Conservation (phyloP, 2,329 filamentous ascomycete species). For the Botryotinia globosa region DNA sequence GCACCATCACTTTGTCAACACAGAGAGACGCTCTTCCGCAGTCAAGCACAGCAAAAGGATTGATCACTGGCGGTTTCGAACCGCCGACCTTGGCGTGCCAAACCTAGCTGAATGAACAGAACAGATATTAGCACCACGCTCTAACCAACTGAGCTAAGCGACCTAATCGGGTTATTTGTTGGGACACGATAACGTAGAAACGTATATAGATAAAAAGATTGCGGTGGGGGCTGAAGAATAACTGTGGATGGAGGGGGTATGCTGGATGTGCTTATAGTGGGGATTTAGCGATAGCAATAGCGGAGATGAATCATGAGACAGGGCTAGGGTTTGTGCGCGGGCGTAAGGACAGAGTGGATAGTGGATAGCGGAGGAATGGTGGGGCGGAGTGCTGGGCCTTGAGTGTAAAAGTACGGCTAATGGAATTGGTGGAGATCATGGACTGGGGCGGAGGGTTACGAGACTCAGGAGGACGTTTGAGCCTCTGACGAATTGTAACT, state of each 20-base stretch:
- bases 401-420: not conserved
- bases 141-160: constrained; percentile 9
- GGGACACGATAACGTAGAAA: rapidly evolving
- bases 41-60: not conserved
- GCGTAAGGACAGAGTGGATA: not conserved
- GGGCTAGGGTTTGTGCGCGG: not conserved
- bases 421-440: not conserved
- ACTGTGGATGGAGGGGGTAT: not conserved
- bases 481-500: not conserved
- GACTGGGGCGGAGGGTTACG: not conserved
- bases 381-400: not conserved
- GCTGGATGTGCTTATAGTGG: not conserved
- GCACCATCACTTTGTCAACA: too few relatives aligned
- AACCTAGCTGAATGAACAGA: not conserved
- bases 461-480: not conserved
- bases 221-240: not conserved
- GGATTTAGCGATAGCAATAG: not conserved
- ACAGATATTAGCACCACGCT: constrained; percentile 6
- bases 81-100: constrained; percentile 4
- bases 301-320: not conserved
- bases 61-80: constrained; percentile 1
- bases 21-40: too few relatives aligned
- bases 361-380: not conserved
- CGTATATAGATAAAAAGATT: rapidly evolving
- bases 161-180: not conserved